phyloP scores from a whole-genome alignment of 192 early-diverging fungal species.

The Backusella psychrophila region DNA sequence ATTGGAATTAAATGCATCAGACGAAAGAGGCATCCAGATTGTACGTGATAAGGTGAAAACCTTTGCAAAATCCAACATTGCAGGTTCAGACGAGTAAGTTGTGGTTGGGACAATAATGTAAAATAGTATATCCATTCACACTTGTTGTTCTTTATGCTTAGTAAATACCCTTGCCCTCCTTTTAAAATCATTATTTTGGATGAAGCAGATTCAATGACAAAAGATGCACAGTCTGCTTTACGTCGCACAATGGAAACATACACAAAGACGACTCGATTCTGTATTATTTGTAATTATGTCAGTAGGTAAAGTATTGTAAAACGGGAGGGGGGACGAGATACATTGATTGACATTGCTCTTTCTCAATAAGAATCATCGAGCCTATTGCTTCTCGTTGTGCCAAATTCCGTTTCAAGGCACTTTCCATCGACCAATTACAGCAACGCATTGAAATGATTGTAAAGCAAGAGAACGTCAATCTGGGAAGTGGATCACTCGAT shows the following conservation, averaged over 20 bases:
- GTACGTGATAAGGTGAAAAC: constrained; percentile 93
- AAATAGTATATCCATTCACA: background rate
- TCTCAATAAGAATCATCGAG: constrained; percentile 75
- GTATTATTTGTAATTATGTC: constrained; percentile 92
- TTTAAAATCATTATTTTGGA: constrained; percentile 97
- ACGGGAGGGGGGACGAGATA: too few species aligned
- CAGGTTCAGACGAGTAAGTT: constrained; percentile 40
- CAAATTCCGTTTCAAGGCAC: constrained; percentile 91
- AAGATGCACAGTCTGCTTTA: constrained; percentile 90
- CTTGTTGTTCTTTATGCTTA: constrained; percentile 12
- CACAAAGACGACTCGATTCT: constrained; percentile 90
- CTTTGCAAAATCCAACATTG: constrained; percentile 79
- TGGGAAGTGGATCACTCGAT: constrained; percentile 54
- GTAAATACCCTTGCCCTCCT: constrained; percentile 65
- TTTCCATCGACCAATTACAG: constrained; percentile 60
- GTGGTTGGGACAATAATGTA: background rate
- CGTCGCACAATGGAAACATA: constrained; percentile 95
- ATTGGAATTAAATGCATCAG: constrained; percentile 94
- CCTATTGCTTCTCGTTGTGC: constrained; percentile 92
- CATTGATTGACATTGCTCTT: too few species aligned
- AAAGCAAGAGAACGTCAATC: constrained; percentile 61
- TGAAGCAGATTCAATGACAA: constrained; percentile 97
- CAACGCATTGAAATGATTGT: constrained; percentile 67
- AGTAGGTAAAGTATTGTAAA: constrained; percentile 42
- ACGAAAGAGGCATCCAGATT: constrained; percentile 95